phyloP scores from a whole-genome alignment of 1,284 basidiomycete genomes.

The Blastosporella zonata region DNA sequence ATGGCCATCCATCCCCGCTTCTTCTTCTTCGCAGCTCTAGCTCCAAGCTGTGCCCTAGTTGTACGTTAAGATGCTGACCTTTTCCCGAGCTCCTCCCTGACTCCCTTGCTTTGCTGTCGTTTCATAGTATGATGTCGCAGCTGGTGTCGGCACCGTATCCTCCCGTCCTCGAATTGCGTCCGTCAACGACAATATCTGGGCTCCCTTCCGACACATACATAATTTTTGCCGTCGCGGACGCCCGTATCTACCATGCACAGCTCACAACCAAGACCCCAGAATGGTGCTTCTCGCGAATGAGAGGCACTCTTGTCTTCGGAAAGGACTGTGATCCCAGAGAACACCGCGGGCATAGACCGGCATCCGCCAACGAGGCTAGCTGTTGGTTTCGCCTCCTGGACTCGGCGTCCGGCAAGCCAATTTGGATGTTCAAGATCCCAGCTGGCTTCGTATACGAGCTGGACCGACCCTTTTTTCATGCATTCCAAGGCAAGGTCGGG shows the following conservation, averaged over 20 bases:
- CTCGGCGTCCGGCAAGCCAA: slow-evolving; percentile 66
- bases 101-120: background rate
- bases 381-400: slow-evolving; percentile 73
- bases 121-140: slow-evolving; percentile 18
- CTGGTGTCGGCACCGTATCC: slow-evolving; percentile 10
- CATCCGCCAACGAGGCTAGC: slow-evolving; percentile 17
- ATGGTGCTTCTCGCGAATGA: slow-evolving; percentile 72
- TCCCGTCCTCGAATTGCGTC: slow-evolving; percentile 9
- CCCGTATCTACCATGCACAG: slow-evolving; percentile 53
- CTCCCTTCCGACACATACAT: slow-evolving; percentile 22
- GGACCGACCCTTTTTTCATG: slow-evolving; percentile 92
- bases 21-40: slow-evolving; percentile 16
- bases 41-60: slow-evolving; percentile 12
- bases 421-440: slow-evolving; percentile 89
- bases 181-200: slow-evolving; percentile 21
- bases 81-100: slow-evolving; percentile 4
- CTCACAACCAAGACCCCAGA: slow-evolving; percentile 44
- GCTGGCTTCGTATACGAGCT: slow-evolving; percentile 78
- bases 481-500: slow-evolving; percentile 79
- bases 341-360: slow-evolving; percentile 12
- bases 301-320: slow-evolving; percentile 73
- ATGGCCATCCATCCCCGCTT: slow-evolving; percentile 11
- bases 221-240: slow-evolving; percentile 26
- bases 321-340: slow-evolving; percentile 40
- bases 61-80: slow-evolving; percentile 12